phyloP scores from a whole-genome alignment of 1,139 yeast genomes.

The Hansenula lynferdii region DNA sequence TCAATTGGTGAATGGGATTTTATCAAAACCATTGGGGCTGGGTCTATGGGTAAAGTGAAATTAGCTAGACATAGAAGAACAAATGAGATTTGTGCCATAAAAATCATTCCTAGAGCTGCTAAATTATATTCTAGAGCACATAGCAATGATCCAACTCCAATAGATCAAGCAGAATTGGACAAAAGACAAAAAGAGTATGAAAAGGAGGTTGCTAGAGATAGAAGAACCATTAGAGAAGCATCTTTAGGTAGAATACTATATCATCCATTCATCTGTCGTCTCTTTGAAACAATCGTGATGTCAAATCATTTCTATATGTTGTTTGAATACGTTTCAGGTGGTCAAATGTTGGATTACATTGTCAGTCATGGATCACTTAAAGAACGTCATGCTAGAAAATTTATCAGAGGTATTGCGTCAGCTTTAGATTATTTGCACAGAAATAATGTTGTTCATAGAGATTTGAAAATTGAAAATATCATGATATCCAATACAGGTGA shows the following conservation, averaged over 20 bases:
- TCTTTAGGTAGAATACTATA: conserved; percentile 85
- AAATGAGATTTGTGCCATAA: conserved; percentile 80
- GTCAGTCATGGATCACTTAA: conserved; percentile 94
- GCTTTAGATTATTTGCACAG: conserved; percentile 92
- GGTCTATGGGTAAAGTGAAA: conserved; percentile 98
- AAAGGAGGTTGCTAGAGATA: conserved; percentile 86
- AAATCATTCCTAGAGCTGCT: conserved; percentile 78
- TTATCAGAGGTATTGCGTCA: conserved; percentile 94
- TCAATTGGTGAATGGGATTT: conserved; percentile 98
- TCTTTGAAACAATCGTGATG: conserved; percentile 95
- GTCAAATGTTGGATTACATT: conserved; percentile 95
- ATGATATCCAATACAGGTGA: conserved; percentile 94
- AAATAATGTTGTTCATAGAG: conserved; percentile 95
- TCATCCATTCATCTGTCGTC: conserved; percentile 89
- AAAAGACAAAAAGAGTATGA: conserved; percentile 72
- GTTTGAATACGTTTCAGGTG: conserved; percentile 96
- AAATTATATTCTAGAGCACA: conserved; percentile 75
- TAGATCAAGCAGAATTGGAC: conserved; percentile 49
- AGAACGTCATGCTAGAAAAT: conserved; percentile 91
- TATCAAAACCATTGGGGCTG: conserved; percentile 93
- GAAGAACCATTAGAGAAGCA: conserved; percentile 91
- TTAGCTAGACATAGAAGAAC: conserved; percentile 83
- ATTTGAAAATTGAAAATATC: conserved; percentile 92
- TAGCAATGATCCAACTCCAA: conserved; percentile 61
- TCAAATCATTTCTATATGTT: conserved; percentile 96